Base-by-base conservation (phyloP, 163 green algal genomes). In the Picocystis sp. region DNA sequence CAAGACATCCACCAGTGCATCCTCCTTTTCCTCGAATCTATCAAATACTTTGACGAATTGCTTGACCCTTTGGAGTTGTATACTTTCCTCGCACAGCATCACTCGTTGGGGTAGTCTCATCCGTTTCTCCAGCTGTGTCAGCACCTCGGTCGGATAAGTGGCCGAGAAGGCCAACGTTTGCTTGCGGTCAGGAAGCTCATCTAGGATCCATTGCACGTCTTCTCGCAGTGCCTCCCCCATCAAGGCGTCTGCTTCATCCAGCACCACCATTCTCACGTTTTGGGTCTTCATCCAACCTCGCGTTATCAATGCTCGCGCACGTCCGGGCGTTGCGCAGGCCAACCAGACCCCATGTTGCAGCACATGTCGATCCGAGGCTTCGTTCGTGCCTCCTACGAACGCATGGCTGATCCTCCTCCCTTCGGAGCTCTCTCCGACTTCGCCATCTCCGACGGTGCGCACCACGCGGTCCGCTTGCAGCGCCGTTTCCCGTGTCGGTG, bases 191-290 rank as follows among this genome's bases (percentile, higher is more conserved):
- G 75, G 75, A 56, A 89, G 71, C 35, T 69, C 50, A 44, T 72
- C 60, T 19, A 78, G 61, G 14, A 90, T 60, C 56, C 65, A 76
- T 0, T 63, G 60, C 6, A 84, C 61, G 50, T 85, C 75, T 12
- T 29, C 17, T 46, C 54, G 19, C 44, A 55, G 35, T 33, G 14
- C 29, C 17, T 25, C 57, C n/a, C 46, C 60, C 45, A 93, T 66
- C 52, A 95, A 70, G 21, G 61, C 61, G 61, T 95, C 84, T 0
- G 76, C 84, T 65, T 95, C 86, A 52, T 95, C 86, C 50, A 93
- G 63, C 43, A 93, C 79, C 34, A 92, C 58, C 52, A 71, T 50
- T 2, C 47, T 17, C 23, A 84, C 24, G 22, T 29, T 21, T 45
- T 46, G 41, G 3, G 50, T 17, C n/a, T 57, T 42, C 14, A 19